Conservation (phyloP, 2,329 filamentous ascomycete species). For the Colletotrichum endophyticum region DNA sequence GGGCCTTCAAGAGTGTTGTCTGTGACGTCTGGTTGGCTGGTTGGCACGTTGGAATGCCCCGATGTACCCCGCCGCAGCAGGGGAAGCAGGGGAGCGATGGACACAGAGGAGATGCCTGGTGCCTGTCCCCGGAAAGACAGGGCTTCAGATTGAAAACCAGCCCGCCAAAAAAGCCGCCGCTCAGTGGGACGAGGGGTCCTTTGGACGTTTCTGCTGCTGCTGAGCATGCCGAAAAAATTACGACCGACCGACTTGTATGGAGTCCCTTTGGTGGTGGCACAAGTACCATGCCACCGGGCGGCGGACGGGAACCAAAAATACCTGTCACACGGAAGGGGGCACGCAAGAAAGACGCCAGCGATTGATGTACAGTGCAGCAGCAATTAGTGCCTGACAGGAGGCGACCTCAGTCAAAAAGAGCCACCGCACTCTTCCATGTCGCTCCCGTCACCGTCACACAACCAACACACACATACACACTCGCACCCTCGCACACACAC, state of each 20-base stretch:
- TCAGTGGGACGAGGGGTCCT: constrained; percentile 8
- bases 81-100: background rate
- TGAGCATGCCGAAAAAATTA: background rate
- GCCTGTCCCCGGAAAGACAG: background rate
- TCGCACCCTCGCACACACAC: background rate
- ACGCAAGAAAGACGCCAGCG: background rate
- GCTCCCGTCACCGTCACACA: background rate
- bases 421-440: background rate
- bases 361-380: constrained; percentile 13
- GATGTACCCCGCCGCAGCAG: constrained; percentile 3
- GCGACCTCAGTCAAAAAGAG: background rate
- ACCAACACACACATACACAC: background rate
- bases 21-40: background rate
- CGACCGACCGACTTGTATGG: background rate
- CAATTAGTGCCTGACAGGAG: background rate
- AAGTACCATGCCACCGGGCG: background rate
- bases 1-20: background rate
- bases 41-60: background rate
- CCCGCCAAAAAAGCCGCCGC: background rate
- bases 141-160: background rate
- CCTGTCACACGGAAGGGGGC: constrained; percentile 3
- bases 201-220: background rate
- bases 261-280: background rate
- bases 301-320: constrained; percentile 12
- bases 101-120: background rate